A percentile compares a stretch with the other conserved stretches of the same genome.
phyloP scores from a whole-genome alignment of 768 basidiomycete species.

The Lanmaoa pseudosensibilis region DNA sequence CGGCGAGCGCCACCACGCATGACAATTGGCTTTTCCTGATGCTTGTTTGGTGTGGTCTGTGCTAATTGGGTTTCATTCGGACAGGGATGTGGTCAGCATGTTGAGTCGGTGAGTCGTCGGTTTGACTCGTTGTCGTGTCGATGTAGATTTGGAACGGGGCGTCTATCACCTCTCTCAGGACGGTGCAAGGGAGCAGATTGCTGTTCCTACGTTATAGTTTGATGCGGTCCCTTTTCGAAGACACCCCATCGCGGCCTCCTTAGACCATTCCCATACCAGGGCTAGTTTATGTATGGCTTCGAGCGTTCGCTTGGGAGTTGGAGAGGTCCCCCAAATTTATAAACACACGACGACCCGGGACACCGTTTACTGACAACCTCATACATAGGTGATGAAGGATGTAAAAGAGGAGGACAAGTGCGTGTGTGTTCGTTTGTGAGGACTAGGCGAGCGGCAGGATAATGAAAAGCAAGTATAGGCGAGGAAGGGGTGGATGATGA shows the following conservation, averaged over 20 bases:
- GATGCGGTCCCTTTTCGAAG: slow-evolving; percentile 39
- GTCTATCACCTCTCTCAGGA: slow-evolving; percentile 7
- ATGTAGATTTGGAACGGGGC: slow-evolving; percentile 19
- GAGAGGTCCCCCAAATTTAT: slow-evolving; percentile 24
- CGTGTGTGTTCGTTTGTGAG: slow-evolving; percentile 36
- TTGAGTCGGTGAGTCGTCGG: slow-evolving; percentile 52
- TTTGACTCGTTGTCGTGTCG: slow-evolving; percentile 13
- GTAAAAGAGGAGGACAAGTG: slow-evolving; percentile 54
- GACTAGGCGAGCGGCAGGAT: slow-evolving; percentile 17
- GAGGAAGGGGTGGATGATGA: slow-evolving; percentile 12
- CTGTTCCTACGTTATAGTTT: slow-evolving; percentile 32
- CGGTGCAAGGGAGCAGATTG: slow-evolving; percentile 8
- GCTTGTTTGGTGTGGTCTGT: neutral
- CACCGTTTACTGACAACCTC: slow-evolving; percentile 27
- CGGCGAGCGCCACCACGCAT: slow-evolving; percentile 2
- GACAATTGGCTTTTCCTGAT: neutral
- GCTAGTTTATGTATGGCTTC: slow-evolving; percentile 1
- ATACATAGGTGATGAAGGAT: slow-evolving; percentile 45
- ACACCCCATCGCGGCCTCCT: slow-evolving; percentile 30
- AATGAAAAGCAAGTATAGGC: slow-evolving; percentile 13
- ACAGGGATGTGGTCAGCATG: slow-evolving; percentile 73
- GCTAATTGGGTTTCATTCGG: slow-evolving; percentile 1
- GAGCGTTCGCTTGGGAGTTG: slow-evolving; percentile 25
- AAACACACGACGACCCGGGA: slow-evolving; percentile 25
- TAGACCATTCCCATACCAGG: slow-evolving; percentile 21